Evolutionary conservation across 2,329 filamentous ascomycete genomes (phyloP).

Genomic region (Sporothrix pseudoabietina): DNA sequence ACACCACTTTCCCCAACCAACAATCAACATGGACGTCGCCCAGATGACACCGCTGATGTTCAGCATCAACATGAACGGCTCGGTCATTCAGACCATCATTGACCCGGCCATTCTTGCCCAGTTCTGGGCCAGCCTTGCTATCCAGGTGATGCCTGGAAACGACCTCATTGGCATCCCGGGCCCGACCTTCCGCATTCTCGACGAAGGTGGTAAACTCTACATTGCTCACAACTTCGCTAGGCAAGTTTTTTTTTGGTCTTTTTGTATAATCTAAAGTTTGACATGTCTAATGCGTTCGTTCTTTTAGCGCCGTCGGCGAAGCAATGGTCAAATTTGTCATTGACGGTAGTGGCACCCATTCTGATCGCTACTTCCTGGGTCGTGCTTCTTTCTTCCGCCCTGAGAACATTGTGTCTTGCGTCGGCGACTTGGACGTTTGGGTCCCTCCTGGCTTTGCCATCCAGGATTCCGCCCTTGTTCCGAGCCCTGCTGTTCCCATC

Average conservation of each 20-base stretch:
- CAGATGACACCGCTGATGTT: slow-evolving; percentile 27
- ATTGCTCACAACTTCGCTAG: slow-evolving; percentile 32
- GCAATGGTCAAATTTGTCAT: slow-evolving; percentile 32
- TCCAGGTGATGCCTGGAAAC: slow-evolving; percentile 30
- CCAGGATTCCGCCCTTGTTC: background rate
- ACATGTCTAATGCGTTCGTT: background rate
- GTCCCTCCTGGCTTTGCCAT: slow-evolving; percentile 25
- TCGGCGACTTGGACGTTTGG: slow-evolving; percentile 31
- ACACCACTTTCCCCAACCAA: background rate
- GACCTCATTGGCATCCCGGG: slow-evolving; percentile 30
- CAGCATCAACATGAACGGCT: slow-evolving; percentile 27
- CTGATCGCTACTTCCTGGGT: slow-evolving; percentile 32
- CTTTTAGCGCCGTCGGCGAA: slow-evolving; percentile 24
- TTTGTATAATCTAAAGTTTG: background rate
- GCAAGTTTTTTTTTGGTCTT: slow-evolving; percentile 1
- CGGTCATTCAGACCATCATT: slow-evolving; percentile 29
- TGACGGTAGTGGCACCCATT: slow-evolving; percentile 31
- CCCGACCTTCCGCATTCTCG: slow-evolving; percentile 30
- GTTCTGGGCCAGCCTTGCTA: slow-evolving; percentile 30
- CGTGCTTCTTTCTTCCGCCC: slow-evolving; percentile 25
- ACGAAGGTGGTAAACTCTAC: slow-evolving; percentile 31
- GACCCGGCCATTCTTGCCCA: slow-evolving; percentile 27
- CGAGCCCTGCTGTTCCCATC: background rate
- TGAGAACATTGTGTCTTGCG: slow-evolving; percentile 26
- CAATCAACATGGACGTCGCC: slow-evolving; percentile 19